These are phyloP conservation scores for Phytophthora cajani DNA, from an alignment of 352 stramenopile species.

Conservation along the genomic window DNA sequence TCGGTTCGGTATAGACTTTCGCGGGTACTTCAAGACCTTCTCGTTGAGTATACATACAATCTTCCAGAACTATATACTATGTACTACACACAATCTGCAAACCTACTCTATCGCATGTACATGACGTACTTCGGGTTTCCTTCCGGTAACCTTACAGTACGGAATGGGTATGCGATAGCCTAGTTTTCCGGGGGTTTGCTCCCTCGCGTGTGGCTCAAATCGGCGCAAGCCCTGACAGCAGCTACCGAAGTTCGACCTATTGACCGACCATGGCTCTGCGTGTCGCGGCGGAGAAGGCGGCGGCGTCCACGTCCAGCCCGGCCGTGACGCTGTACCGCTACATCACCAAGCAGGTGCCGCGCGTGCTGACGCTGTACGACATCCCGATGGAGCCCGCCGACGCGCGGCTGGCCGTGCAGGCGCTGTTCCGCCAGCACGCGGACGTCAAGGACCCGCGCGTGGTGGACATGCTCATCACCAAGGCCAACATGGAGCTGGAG, in stretches of 20 bases:
- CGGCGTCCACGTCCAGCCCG: conserved; percentile 56
- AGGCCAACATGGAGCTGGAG: conserved; percentile 98
- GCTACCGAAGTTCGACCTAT: background rate
- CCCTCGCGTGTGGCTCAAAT: conserved; percentile 30
- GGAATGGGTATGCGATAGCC: background rate
- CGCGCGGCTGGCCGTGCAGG: conserved; percentile 90
- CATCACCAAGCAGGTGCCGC: conserved; percentile 93
- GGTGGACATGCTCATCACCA: conserved; percentile 96
- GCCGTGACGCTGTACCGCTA: conserved; percentile 90
- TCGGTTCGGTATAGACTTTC: conserved; percentile 9
- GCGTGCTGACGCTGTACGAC: conserved; percentile 98
- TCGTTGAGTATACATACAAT: background rate
- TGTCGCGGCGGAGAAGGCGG: conserved; percentile 72
- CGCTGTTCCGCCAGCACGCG: conserved; percentile 95
- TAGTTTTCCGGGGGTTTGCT: conserved; percentile 13
- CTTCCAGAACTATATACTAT: background rate
- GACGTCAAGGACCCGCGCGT: conserved; percentile 95
- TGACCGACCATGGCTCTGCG: conserved; percentile 72
- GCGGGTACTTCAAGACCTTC: background rate
- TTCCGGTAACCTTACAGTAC: background rate
- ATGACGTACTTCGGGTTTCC: background rate
- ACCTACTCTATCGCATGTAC: background rate
- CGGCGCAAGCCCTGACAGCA: conserved; percentile 9
- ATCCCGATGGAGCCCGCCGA: conserved; percentile 94
- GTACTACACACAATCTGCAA: background rate